These are phyloP conservation scores for Porphyridium purpureum DNA, from an alignment of 23 red algal genomes.

Conservation along the genomic window DNA sequence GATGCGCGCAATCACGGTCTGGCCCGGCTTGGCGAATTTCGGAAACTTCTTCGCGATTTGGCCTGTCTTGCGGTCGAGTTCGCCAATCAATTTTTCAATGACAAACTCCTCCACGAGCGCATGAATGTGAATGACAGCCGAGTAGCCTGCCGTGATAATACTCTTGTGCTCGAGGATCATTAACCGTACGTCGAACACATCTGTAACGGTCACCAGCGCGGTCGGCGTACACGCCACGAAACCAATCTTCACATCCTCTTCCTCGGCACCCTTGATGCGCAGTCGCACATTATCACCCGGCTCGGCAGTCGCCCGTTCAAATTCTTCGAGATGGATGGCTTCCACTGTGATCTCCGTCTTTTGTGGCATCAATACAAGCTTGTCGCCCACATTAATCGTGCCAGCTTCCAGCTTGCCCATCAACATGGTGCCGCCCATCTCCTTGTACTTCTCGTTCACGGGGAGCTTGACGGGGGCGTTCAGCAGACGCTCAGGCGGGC, in stretches of 20 bases:
- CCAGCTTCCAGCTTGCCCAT: constrained; percentile 90
- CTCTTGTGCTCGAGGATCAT: constrained; percentile 95
- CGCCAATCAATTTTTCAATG: constrained; percentile 48
- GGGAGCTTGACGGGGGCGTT: constrained; percentile 66
- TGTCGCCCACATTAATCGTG: constrained; percentile 56
- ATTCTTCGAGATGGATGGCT: constrained; percentile 52
- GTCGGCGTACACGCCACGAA: constrained; percentile 59
- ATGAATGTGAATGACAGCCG: constrained; percentile 82
- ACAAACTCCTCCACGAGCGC: constrained; percentile 58
- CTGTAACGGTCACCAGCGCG: constrained; percentile 40
- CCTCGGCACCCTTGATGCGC: constrained; percentile 80
- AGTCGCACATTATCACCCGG: constrained; percentile 86
- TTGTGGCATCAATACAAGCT: constrained; percentile 81
- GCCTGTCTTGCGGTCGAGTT: constrained; percentile 64
- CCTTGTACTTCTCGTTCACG: constrained; percentile 79
- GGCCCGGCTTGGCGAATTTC: constrained; percentile 89
- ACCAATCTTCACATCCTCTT: constrained; percentile 82
- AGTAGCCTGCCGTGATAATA: constrained; percentile 91
- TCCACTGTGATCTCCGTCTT: constrained; percentile 51
- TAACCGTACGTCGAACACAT: constrained; percentile 55
- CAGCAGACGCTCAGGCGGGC: constrained; percentile 52
- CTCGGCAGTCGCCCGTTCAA: constrained; percentile 48
- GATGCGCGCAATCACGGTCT: constrained; percentile 55
- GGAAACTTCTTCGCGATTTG: constrained; percentile 64
- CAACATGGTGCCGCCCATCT: constrained; percentile 91